Percentiles rank a stretch among this genome's conserved stretches.
phyloP scores from a whole-genome alignment of 306 rosid genomes.

The Lathyrus aphaca region DNA sequence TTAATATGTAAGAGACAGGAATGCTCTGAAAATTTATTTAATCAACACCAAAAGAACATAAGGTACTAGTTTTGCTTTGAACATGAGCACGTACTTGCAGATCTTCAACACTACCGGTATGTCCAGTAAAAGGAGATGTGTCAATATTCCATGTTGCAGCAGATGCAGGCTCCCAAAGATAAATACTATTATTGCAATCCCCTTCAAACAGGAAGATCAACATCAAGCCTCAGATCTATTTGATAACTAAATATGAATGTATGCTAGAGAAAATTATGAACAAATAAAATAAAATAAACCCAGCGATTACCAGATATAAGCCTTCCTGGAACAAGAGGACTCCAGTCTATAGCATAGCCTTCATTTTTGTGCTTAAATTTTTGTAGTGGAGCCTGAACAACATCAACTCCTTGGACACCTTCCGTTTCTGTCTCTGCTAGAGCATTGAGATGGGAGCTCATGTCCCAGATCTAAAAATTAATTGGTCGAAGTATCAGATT shows the following conservation, averaged over 20 bases:
- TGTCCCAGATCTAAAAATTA: slow-evolving; percentile 80
- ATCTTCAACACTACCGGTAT: slow-evolving; percentile 89
- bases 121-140: slow-evolving; percentile 69
- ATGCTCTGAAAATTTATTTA: slow-evolving; percentile 18
- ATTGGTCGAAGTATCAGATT: slow-evolving; percentile 33
- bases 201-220: slow-evolving; percentile 54
- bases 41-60: slow-evolving; percentile 32
- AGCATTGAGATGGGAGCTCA: slow-evolving; percentile 77
- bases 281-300: slow-evolving; percentile 8
- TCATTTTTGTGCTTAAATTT: slow-evolving; percentile 79
- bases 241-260: slow-evolving; percentile 19
- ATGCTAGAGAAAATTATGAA: slow-evolving; percentile 7
- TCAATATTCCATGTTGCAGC: slow-evolving; percentile 76
- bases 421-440: slow-evolving; percentile 76
- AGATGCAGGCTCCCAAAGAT: slow-evolving; percentile 91
- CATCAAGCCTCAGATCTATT: slow-evolving; percentile 26
- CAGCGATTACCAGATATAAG: slow-evolving; percentile 71
- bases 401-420: slow-evolving; percentile 66
- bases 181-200: slow-evolving; percentile 75
- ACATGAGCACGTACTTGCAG: slow-evolving; percentile 61
- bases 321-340: slow-evolving; percentile 76
- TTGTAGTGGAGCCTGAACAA: slow-evolving; percentile 67
- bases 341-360: slow-evolving; percentile 97
- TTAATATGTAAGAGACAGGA: background rate
- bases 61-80: slow-evolving; percentile 27